These are phyloP conservation scores for Pseudogymnoascus sp. DNA, from an alignment of 2,329 filamentous ascomycete species.

Conservation along the genomic window DNA sequence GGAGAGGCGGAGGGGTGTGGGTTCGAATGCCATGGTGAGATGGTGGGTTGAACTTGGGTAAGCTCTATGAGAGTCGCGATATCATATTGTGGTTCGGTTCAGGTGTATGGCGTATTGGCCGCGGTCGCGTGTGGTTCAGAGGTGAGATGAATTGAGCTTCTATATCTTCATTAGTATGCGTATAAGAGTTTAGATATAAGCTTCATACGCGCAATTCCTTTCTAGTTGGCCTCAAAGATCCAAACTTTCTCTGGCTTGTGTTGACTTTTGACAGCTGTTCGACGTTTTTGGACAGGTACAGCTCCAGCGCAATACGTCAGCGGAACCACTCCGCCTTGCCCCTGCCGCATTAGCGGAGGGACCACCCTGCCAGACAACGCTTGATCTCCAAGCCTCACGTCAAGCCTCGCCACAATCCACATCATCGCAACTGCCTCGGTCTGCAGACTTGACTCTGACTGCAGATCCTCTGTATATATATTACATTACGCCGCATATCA, in stretches of 20 bases:
- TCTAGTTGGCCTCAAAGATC: background rate
- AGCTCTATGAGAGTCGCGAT: background rate
- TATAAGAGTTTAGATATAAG: background rate
- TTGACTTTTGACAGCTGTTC: background rate
- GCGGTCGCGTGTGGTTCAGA: background rate
- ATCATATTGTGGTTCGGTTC: background rate
- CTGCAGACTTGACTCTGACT: background rate
- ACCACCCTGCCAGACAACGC: conserved; percentile 4
- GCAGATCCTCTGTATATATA: background rate
- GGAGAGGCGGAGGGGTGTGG: conserved; percentile 23
- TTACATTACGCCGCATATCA: background rate
- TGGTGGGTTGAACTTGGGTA: background rate
- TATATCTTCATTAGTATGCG: background rate
- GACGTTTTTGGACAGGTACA: background rate
- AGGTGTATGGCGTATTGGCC: background rate
- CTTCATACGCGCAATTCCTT: background rate
- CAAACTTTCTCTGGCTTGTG: background rate
- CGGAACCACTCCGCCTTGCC: conserved; percentile 1
- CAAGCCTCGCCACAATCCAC: conserved; percentile 7
- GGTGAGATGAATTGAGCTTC: background rate
- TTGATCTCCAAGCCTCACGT: background rate
- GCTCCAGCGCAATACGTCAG: conserved; percentile 1
- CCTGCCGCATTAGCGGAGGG: conserved; percentile 6
- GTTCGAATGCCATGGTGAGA: conserved; percentile 17
- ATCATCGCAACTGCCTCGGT: background rate